These are phyloP conservation scores for Gyrodon lividus DNA, from an alignment of 768 basidiomycete species.

Conservation along the genomic window DNA sequence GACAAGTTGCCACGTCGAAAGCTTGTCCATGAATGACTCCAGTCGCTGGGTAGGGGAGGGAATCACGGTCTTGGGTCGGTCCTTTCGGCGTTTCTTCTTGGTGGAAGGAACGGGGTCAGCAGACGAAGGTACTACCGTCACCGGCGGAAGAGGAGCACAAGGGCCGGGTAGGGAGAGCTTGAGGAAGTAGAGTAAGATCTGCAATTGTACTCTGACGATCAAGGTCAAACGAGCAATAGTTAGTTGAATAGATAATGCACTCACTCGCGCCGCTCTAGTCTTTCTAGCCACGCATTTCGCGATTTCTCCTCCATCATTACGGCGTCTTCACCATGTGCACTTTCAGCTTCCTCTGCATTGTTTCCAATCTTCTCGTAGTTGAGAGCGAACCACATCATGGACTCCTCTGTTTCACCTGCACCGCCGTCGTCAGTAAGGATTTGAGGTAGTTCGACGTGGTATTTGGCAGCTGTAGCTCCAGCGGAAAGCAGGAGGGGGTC, in stretches of 20 bases:
- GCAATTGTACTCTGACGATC: conserved; percentile 62
- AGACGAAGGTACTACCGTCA: conserved; percentile 20
- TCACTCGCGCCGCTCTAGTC: conserved; percentile 70
- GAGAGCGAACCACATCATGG: conserved; percentile 75
- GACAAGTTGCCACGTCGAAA: conserved; percentile 74
- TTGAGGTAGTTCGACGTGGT: conserved; percentile 59
- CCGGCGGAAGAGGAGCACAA: conserved; percentile 29
- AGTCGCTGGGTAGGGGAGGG: conserved; percentile 48
- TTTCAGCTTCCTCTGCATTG: conserved; percentile 28
- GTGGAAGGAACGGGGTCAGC: conserved; percentile 27
- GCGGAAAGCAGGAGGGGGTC: conserved; percentile 65
- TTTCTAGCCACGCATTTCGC: conserved; percentile 55
- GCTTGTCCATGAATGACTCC: conserved; percentile 75
- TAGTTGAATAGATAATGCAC: conserved; percentile 15
- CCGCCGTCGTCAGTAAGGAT: conserved; percentile 60
- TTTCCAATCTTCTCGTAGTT: conserved; percentile 55
- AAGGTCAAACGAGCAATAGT: conserved; percentile 5
- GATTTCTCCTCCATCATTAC: conserved; percentile 49
- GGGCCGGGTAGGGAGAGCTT: conserved; percentile 61
- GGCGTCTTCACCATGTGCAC: conserved; percentile 18
- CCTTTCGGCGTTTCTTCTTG: conserved; percentile 32
- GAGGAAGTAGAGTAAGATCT: conserved; percentile 68
- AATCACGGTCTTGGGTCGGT: conserved; percentile 20
- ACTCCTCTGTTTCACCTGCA: conserved; percentile 63
- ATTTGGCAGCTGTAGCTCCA: conserved; percentile 55